These are phyloP conservation scores for Parathielavia appendiculata DNA, from an alignment of 495 filamentous ascomycete genomes.

Conservation along the genomic window DNA sequence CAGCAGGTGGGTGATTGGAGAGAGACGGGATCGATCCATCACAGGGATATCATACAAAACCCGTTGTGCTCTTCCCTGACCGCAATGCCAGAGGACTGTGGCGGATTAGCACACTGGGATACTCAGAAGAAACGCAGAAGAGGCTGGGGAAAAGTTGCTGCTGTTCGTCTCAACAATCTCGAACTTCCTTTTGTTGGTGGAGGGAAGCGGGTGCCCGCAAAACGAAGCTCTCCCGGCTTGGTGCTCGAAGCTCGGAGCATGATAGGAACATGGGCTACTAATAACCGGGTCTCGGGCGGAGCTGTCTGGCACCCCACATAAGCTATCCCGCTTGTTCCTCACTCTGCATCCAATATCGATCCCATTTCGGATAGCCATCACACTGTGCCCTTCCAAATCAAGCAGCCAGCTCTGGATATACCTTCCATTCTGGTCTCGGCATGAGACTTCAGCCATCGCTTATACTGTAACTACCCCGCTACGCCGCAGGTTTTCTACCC, in stretches of 20 bases:
- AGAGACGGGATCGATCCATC: too few relatives aligned
- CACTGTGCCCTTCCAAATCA: not conserved
- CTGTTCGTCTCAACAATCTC: not conserved
- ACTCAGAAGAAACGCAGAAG: not conserved
- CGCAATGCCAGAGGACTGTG: not conserved
- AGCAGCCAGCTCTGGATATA: not conserved
- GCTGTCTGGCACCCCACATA: too few relatives aligned
- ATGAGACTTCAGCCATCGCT: not conserved
- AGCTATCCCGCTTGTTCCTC: too few relatives aligned
- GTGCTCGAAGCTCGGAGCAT: not conserved
- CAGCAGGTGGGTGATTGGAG: not conserved
- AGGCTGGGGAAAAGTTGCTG: not conserved
- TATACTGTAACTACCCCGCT: not conserved
- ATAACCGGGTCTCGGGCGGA: too few relatives aligned
- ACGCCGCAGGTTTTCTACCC: not conserved
- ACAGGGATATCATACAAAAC: too few relatives aligned
- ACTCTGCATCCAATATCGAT: too few relatives aligned
- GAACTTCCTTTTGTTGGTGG: not conserved
- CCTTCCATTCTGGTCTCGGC: not conserved
- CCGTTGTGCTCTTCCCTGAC: constrained; percentile 3
- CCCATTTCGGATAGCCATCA: not conserved
- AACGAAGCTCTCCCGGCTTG: too few relatives aligned
- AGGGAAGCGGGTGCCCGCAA: not conserved
- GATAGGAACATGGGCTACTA: too few relatives aligned
- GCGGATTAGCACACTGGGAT: not conserved